phyloP scores from a whole-genome alignment of 2,329 filamentous ascomycete species.

The Colletotrichum sp. region DNA sequence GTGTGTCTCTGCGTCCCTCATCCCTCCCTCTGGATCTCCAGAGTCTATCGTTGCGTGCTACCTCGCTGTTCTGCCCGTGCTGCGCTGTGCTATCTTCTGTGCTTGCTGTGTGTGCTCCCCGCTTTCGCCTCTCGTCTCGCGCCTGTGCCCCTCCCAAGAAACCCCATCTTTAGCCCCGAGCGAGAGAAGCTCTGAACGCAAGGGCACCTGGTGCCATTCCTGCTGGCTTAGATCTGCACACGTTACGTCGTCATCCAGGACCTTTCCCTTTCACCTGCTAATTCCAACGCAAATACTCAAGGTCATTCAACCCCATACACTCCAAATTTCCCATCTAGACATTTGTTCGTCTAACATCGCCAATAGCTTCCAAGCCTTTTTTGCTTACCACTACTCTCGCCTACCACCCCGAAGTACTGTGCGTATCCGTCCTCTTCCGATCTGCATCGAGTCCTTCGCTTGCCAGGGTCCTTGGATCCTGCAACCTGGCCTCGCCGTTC shows the following conservation, averaged over 20 bases:
- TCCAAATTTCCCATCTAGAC: conserved; percentile 2
- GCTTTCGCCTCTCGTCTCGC: neutral
- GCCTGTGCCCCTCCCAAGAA: neutral
- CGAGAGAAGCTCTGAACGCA: conserved; percentile 20
- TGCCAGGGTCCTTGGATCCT: neutral
- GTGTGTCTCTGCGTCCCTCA: neutral
- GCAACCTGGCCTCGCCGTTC: conserved; percentile 17
- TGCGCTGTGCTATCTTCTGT: neutral
- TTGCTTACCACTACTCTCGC: neutral
- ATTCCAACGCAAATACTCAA: conserved; percentile 19
- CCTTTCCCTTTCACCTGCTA: conserved; percentile 20
- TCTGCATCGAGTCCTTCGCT: neutral
- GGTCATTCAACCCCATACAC: conserved; percentile 16
- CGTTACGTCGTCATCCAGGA: conserved; percentile 24
- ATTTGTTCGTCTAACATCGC: conserved; percentile 9
- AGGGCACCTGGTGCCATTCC: conserved; percentile 18
- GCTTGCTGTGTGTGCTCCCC: neutral
- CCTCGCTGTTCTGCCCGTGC: neutral
- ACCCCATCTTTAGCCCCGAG: conserved; percentile 15
- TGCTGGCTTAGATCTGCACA: conserved; percentile 22
- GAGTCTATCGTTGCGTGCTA: neutral
- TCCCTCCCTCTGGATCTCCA: neutral
- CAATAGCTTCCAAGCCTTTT: conserved; percentile 2
- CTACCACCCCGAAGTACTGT: neutral
- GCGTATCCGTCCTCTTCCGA: neutral